These are phyloP conservation scores for Rutstroemia sp. DNA, from an alignment of 2,329 filamentous ascomycete genomes.

Conservation along the genomic window DNA sequence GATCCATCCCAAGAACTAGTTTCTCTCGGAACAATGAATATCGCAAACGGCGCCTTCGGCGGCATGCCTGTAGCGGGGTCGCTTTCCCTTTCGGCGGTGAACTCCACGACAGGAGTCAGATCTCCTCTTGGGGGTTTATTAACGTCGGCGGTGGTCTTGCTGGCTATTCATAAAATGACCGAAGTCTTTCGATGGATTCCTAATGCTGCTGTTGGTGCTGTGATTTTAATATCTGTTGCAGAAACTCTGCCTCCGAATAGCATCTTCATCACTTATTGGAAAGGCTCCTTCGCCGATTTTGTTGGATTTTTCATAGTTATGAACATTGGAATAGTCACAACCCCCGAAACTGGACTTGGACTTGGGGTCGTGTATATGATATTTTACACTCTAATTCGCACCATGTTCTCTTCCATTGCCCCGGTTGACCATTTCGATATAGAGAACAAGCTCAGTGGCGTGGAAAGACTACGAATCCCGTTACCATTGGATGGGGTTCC, in stretches of 20 bases:
- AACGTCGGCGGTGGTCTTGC: conserved; percentile 52
- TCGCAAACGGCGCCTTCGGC: conserved; percentile 58
- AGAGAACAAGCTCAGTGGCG: neutral
- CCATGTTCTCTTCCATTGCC: neutral
- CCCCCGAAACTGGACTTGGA: neutral
- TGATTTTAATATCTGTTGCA: conserved; percentile 36
- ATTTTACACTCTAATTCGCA: neutral
- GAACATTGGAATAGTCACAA: neutral
- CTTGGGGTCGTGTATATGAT: neutral
- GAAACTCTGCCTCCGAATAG: neutral
- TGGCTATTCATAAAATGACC: conserved; percentile 54
- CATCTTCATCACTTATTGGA: conserved; percentile 6
- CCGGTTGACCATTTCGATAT: neutral
- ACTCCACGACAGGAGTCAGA: conserved; percentile 55
- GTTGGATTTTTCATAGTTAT: conserved; percentile 34
- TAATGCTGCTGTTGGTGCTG: conserved; percentile 55
- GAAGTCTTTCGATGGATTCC: conserved; percentile 61
- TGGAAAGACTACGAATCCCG: neutral
- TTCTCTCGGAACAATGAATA: conserved; percentile 54
- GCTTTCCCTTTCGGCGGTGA: conserved; percentile 62
- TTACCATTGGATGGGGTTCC: neutral
- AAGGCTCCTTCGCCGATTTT: conserved; percentile 57
- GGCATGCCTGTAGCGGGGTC: conserved; percentile 57
- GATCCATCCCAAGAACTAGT: conserved; percentile 60
- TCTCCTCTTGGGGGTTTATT: conserved; percentile 54